Base-by-base conservation (phyloP, 805 yeast genomes). In the Candida ficus region DNA sequence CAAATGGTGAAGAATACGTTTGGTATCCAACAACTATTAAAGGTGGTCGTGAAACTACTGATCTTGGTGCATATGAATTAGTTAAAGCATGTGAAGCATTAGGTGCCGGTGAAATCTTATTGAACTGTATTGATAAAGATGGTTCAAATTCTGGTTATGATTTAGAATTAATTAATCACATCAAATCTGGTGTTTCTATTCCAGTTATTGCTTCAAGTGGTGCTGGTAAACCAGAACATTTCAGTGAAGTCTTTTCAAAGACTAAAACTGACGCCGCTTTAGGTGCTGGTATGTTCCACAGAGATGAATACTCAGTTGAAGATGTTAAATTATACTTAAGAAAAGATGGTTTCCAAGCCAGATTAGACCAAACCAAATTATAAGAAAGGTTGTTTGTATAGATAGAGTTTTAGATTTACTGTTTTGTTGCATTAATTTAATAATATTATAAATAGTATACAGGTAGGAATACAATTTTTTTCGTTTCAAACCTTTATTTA, bases 141-240 rank as follows among this genome's bases (percentile, higher is more conserved):
- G 99, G 99, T 10, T 78, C 96, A 10, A 95, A 93, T 59, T 80
- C 90, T 18, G 99, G 99, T 0, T 93, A 77, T 56, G 97, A 93
- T 54, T 68, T 88, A 42, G 98, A 93, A 59, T 70, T 93, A 37
- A 78, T 93, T 33, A 66, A 75, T 18, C 91, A 83, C 53, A 80
- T 88, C 43, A 93, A 93, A 53, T 53, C 67, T 2, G 80, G 84
- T 1, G 95, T 88, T 6, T 66, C 68, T 1, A 83, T 95, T 35
- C 99, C 99, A 0, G 97, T 93, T 3, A 93, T 93, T 61, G 98
- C 99, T 0, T 89, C 97, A 7, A 83, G 95, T 46, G 99, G 99
- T 41, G 99, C 99, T 6, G 99, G 99, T 38, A 76, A 68, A 18
- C 99, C 99, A 2, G 74, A 70, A 37, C 98, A 93, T 64, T 93